A percentile compares a stretch with the other conserved stretches of the same genome.
Evolutionary conservation across 495 filamentous ascomycete species (phyloP).

Genomic region (Neurospora sp.): DNA sequence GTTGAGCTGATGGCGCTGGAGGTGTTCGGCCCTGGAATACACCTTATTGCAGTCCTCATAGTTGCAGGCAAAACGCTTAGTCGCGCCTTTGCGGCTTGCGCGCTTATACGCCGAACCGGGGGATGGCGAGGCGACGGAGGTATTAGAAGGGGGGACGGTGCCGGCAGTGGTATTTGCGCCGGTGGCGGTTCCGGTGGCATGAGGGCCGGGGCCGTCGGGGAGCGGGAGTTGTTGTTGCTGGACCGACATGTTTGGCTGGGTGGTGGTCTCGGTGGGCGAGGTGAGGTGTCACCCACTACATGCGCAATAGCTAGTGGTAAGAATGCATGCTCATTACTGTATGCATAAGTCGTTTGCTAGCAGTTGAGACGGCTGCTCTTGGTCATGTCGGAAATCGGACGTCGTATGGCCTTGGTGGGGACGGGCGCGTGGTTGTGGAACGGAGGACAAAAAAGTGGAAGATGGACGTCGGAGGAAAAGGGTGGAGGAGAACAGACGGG

Average conservation of each 20-base stretch:
- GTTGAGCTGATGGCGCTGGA: slow-evolving; percentile 48
- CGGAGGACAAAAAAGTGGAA: not conserved
- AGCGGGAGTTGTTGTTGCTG: not conserved
- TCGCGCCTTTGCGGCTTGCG: slow-evolving; percentile 39
- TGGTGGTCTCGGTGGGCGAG: not conserved
- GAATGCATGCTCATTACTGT: not conserved
- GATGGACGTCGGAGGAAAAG: not conserved
- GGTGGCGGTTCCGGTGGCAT: not conserved
- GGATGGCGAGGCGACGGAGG: not conserved
- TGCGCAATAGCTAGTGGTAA: not conserved
- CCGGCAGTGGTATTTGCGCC: not conserved
- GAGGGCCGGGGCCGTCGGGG: not conserved
- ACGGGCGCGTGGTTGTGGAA: not conserved
- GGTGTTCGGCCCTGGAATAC: slow-evolving; percentile 91
- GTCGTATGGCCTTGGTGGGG: not conserved
- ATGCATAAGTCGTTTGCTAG: not conserved
- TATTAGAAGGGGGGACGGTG: not conserved
- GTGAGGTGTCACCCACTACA: not conserved
- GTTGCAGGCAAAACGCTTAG: slow-evolving; percentile 62
- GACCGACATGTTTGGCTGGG: not conserved
- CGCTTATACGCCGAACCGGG: slow-evolving; percentile 27
- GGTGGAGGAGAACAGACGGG: not conserved
- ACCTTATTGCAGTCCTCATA: slow-evolving; percentile 83
- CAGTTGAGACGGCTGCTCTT: not conserved
- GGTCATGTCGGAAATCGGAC: not conserved